These are phyloP conservation scores for Ceratobasidium sp. DNA, from an alignment of 1,284 basidiomycete genomes.

Conservation along the genomic window DNA sequence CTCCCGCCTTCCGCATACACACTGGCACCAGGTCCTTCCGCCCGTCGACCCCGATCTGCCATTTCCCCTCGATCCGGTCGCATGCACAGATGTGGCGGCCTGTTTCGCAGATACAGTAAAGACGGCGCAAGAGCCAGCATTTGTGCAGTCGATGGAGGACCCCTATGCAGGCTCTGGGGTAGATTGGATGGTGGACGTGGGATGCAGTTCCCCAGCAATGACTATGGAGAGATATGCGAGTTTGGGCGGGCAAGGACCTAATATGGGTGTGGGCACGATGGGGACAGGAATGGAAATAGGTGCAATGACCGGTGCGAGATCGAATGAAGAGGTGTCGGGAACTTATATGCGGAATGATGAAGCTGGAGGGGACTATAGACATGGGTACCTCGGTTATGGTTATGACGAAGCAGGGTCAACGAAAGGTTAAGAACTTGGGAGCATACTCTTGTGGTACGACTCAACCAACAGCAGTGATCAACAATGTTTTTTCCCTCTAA, in stretches of 20 bases:
- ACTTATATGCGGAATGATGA: no score
- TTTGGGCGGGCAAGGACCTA: no score
- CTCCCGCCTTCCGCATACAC: neutral
- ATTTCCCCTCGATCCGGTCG: neutral
- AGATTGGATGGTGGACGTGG: neutral
- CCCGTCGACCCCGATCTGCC: neutral
- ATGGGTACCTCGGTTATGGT: no score
- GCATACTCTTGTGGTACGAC: no score
- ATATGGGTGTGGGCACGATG: no score
- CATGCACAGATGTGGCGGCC: neutral
- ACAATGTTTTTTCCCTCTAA: no score
- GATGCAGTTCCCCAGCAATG: conserved; percentile 7
- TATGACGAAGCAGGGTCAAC: neutral
- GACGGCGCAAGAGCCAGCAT: conserved; percentile 11
- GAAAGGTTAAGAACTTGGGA: no score
- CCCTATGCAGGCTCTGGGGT: neutral
- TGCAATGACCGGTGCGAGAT: no score
- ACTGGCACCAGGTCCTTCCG: conserved; percentile 12
- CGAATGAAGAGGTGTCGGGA: no score
- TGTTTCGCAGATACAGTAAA: conserved; percentile 2
- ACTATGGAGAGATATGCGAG: neutral
- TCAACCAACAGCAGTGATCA: no score
- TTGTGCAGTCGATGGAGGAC: neutral
- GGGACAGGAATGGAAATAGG: no score
- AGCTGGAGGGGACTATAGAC: no score